phyloP scores from a whole-genome alignment of 208 protist species.

The Tritrichomonas foetus region DNA sequence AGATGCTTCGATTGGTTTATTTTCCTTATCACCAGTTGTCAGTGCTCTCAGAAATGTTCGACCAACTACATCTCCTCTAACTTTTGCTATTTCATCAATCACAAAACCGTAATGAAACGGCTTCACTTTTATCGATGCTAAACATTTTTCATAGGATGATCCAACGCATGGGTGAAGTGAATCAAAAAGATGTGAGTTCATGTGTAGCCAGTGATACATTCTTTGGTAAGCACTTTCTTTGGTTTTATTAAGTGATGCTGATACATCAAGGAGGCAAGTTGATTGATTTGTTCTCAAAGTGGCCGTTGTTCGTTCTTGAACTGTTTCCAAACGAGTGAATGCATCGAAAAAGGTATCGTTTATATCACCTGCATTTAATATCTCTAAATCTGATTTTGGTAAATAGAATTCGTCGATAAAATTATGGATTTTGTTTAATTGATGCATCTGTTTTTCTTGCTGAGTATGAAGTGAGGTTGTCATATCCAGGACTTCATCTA shows the following conservation, averaged over 20 bases:
- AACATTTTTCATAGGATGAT: not conserved
- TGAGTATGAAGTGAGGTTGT: not conserved
- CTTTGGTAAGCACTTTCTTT: not conserved
- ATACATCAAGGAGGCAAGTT: not conserved
- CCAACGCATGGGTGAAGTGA: not conserved
- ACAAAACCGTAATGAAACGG: constrained; percentile 12
- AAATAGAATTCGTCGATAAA: constrained; percentile 33
- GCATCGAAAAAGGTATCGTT: not conserved
- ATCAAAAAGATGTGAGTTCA: not conserved
- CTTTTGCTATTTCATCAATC: not conserved
- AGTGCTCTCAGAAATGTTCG: not conserved
- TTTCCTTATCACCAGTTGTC: not conserved
- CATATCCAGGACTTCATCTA: constrained; percentile 31
- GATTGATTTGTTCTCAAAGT: not conserved
- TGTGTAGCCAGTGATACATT: not conserved
- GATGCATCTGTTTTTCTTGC: constrained; percentile 33
- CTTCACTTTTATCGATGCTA: not conserved
- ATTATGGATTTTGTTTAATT: not conserved
- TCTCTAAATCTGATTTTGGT: not conserved
- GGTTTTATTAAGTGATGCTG: not conserved
- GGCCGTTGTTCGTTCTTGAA: not conserved
- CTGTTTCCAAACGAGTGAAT: not conserved
- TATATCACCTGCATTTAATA: not conserved
- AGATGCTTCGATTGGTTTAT: not conserved
- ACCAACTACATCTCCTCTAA: not conserved